These are phyloP conservation scores for Phaeotremella fagi DNA, from an alignment of 768 basidiomycete species.

Conservation along the genomic window DNA sequence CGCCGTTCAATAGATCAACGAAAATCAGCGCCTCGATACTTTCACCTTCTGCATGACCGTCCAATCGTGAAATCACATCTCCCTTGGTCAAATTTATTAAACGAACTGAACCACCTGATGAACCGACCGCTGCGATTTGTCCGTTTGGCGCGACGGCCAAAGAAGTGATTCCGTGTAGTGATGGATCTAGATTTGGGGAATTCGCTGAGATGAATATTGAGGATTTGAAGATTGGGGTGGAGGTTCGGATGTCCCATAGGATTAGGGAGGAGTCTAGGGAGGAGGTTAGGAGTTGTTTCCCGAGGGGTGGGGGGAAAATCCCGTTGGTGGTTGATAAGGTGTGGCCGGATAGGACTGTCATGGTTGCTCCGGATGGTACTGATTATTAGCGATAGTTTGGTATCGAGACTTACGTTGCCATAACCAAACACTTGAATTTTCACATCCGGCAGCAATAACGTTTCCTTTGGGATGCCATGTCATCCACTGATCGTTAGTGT, in stretches of 20 bases:
- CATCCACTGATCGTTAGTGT: constrained; percentile 60
- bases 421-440: constrained; percentile 91
- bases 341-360: constrained; percentile 95
- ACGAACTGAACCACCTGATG: constrained; percentile 75
- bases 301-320: constrained; percentile 79
- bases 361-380: constrained; percentile 92
- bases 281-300: constrained; percentile 83
- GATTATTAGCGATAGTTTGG: not conserved
- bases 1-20: constrained; percentile 65
- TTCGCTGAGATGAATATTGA: constrained; percentile 32
- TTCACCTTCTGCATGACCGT: constrained; percentile 78
- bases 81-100: constrained; percentile 83
- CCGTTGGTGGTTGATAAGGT: constrained; percentile 77
- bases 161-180: constrained; percentile 75
- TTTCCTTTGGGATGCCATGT: constrained; percentile 93
- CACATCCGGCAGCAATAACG: constrained; percentile 83
- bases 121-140: constrained; percentile 86
- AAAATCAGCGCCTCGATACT: constrained; percentile 83
- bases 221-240: constrained; percentile 68
- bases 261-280: constrained; percentile 76
- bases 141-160: constrained; percentile 79
- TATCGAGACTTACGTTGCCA: constrained; percentile 75
- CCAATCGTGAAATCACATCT: constrained; percentile 68
- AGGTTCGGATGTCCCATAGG: constrained; percentile 83
- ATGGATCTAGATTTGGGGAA: constrained; percentile 53